Percentiles rank a stretch among this genome's conserved stretches.
Conservation (phyloP, 106 monocot species). For the Posidonia australis region DNA sequence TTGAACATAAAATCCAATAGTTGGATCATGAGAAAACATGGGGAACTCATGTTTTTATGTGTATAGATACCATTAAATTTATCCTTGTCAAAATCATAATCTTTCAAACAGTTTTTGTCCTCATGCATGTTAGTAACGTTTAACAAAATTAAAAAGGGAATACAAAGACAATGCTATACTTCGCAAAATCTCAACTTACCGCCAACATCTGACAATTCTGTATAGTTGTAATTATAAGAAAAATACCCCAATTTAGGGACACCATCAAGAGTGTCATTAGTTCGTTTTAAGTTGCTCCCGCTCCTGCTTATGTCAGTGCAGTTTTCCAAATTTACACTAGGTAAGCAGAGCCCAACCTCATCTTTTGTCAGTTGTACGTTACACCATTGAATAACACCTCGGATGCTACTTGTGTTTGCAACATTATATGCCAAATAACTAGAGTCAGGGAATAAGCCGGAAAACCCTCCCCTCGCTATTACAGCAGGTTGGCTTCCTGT, state of each 20-base stretch:
- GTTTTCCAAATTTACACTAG: constrained; percentile 25
- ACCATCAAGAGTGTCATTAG: constrained; percentile 29
- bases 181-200: constrained; percentile 15
- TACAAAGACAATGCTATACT: no score
- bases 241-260: constrained; percentile 20
- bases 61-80: no score
- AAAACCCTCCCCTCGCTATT: constrained; percentile 53
- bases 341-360: constrained; percentile 36
- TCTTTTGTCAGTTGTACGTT: constrained; percentile 52
- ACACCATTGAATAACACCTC: constrained; percentile 26
- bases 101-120: no score
- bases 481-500: constrained; percentile 37
- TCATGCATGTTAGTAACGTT: no score
- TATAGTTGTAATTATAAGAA: constrained; percentile 25
- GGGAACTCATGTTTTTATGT: no score
- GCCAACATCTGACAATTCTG: constrained; percentile 18
- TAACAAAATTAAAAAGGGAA: no score
- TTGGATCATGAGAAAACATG: no score
- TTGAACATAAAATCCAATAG: no score
- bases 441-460: constrained; percentile 54
- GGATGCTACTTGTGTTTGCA: background rate
- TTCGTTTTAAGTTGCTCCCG: background rate
- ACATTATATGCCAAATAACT: constrained; percentile 16
- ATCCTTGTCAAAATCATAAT: no score
- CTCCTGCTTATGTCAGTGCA: constrained; percentile 21